phyloP scores from a whole-genome alignment of 139 green algal genomes.

The Nannochloris sp. region DNA sequence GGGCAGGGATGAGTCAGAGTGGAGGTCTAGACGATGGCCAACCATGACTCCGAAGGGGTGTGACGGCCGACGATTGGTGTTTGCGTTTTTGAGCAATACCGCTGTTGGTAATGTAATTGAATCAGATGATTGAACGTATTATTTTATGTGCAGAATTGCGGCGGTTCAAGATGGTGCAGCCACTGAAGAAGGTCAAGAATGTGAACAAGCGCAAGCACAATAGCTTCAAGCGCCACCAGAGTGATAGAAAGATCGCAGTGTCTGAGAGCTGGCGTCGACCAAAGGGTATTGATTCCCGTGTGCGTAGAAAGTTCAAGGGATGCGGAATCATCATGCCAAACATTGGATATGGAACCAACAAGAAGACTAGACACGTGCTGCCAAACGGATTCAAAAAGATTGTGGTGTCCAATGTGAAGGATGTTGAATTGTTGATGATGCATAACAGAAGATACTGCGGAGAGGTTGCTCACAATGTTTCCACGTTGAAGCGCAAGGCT shows the following conservation, averaged over 20 bases:
- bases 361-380: constrained; percentile 85
- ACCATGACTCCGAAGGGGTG: too few relatives aligned
- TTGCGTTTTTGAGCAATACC: too few relatives aligned
- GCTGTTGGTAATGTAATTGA: too few relatives aligned
- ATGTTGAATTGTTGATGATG: constrained; percentile 98
- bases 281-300: constrained; percentile 96
- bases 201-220: constrained; percentile 72
- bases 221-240: constrained; percentile 84
- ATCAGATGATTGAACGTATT: too few relatives aligned
- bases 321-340: constrained; percentile 82
- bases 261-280: constrained; percentile 84
- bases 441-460: constrained; percentile 91
- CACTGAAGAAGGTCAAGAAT: constrained; percentile 73
- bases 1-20: too few relatives aligned
- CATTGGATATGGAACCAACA: constrained; percentile 92
- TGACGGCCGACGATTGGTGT: too few relatives aligned
- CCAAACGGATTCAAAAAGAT: constrained; percentile 88
- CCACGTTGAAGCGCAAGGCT: constrained; percentile 84
- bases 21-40: too few relatives aligned
- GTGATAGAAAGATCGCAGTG: constrained; percentile 71
- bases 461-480: constrained; percentile 95
- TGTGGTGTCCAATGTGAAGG: constrained; percentile 81
- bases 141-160: not conserved
- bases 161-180: constrained; percentile 71
- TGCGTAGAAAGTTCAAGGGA: constrained; percentile 96